Conservation (phyloP, 2,329 filamentous ascomycete species). For the Alternaria sp. region DNA sequence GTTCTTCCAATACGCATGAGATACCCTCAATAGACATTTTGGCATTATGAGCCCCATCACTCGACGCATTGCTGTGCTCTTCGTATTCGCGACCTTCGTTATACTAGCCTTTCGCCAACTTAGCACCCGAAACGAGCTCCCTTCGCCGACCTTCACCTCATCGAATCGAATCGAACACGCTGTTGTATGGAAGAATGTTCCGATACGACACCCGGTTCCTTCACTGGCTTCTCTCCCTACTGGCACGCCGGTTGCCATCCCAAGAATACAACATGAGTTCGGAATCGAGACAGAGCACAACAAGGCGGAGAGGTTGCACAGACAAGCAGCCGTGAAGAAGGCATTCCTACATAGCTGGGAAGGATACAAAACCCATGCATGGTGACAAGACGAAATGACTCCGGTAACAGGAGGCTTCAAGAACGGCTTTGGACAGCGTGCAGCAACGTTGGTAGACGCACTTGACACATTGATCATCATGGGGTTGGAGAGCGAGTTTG, state of each 20-base stretch:
- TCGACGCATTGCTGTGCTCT: slow-evolving; percentile 44
- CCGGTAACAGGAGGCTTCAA: slow-evolving; percentile 60
- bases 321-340: slow-evolving; percentile 49
- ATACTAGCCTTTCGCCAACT: slow-evolving; percentile 47
- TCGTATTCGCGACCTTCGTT: slow-evolving; percentile 37
- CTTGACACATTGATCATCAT: slow-evolving; percentile 71
- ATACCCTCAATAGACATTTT: slow-evolving; percentile 11
- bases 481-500: slow-evolving; percentile 66
- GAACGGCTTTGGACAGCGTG: slow-evolving; percentile 64
- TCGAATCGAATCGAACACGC: slow-evolving; percentile 40
- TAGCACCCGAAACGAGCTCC: slow-evolving; percentile 26
- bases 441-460: slow-evolving; percentile 67
- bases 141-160: slow-evolving; percentile 34
- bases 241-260: slow-evolving; percentile 41
- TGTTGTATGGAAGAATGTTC: slow-evolving; percentile 47
- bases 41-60: slow-evolving; percentile 39
- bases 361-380: slow-evolving; percentile 63
- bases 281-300: slow-evolving; percentile 46
- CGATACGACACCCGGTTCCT: slow-evolving; percentile 43
- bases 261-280: slow-evolving; percentile 51
- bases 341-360: slow-evolving; percentile 55
- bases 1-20: slow-evolving; percentile 3
- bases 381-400: slow-evolving; percentile 62
- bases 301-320: slow-evolving; percentile 41
- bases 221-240: slow-evolving; percentile 46